Evolutionary conservation across 768 basidiomycete genomes (phyloP).

Genomic region (Rhodotorula diobovata): DNA sequence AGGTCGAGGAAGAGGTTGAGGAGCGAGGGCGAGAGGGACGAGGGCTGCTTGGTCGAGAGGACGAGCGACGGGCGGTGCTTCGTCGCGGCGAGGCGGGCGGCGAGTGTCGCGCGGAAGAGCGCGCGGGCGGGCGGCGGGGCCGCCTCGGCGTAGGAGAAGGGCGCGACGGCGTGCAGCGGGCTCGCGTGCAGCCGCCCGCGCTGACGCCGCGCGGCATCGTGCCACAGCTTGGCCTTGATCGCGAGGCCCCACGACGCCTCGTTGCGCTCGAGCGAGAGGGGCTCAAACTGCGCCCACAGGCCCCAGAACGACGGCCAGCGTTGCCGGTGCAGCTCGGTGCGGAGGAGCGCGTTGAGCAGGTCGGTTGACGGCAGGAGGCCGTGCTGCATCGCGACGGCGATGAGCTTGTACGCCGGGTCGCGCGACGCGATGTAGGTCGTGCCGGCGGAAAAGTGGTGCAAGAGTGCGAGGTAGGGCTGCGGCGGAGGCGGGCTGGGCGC

Average conservation of each 20-base stretch:
- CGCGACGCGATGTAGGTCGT: background rate
- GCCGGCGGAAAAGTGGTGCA: conserved; percentile 12
- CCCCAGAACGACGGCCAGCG: conserved; percentile 34
- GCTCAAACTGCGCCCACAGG: conserved; percentile 19
- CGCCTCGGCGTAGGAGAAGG: conserved; percentile 1
- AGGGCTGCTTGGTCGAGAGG: background rate
- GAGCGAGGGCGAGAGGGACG: background rate
- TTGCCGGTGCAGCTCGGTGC: conserved; percentile 15
- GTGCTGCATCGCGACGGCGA: background rate
- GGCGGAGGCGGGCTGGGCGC: background rate
- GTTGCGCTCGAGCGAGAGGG: background rate
- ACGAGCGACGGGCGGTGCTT: conserved; percentile 5
- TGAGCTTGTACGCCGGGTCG: conserved; percentile 27
- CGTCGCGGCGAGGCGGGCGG: conserved; percentile 5
- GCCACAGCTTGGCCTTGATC: conserved; percentile 2
- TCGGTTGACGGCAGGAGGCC: background rate
- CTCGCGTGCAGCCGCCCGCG: background rate
- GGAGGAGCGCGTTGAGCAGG: conserved; percentile 24
- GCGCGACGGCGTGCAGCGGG: conserved; percentile 7
- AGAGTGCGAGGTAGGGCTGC: conserved; percentile 25
- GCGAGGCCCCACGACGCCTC: conserved; percentile 6
- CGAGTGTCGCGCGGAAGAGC: conserved; percentile 13
- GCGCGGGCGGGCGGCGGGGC: conserved; percentile 1
- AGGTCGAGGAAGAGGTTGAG: conserved; percentile 25
- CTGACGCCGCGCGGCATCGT: background rate